Percentiles rank a stretch among this genome's conserved stretches.
Evolutionary conservation across 768 basidiomycete genomes (phyloP).

Genomic region (Steccherinum ochraceum): DNA sequence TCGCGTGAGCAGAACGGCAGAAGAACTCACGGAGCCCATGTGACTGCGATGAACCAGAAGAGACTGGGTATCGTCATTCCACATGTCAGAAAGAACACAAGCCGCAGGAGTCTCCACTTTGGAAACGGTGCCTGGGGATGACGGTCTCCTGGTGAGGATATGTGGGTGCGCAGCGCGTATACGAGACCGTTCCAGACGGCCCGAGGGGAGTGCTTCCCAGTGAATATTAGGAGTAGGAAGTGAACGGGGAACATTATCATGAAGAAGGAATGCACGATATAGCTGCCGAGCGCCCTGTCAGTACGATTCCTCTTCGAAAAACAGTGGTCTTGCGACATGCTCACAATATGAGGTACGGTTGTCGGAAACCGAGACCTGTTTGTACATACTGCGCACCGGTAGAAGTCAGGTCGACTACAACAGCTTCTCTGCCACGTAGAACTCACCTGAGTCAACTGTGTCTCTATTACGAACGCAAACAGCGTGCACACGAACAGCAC

Average conservation of each 20-base stretch:
- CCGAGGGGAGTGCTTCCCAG: conserved; percentile 39
- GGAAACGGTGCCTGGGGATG: conserved; percentile 16
- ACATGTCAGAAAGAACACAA: conserved; percentile 34
- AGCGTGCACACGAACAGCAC: conserved; percentile 54
- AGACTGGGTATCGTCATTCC: conserved; percentile 60
- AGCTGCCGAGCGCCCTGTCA: too few relatives aligned
- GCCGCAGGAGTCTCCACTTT: conserved; percentile 27
- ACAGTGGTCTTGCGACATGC: conserved; percentile 26
- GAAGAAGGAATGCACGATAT: conserved; percentile 82
- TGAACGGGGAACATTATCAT: conserved; percentile 78
- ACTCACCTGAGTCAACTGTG: conserved; percentile 65
- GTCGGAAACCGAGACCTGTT: conserved; percentile 65
- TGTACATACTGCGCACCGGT: conserved; percentile 63
- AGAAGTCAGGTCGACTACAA: conserved; percentile 3
- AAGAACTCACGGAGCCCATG: conserved; percentile 60
- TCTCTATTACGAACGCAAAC: conserved; percentile 71
- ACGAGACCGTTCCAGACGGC: conserved; percentile 47
- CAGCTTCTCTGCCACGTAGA: neutral
- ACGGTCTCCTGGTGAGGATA: conserved; percentile 6
- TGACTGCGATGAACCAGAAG: conserved; percentile 71
- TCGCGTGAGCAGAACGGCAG: neutral
- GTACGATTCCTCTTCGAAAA: too few relatives aligned
- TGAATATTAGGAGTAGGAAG: conserved; percentile 53
- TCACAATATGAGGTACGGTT: conserved; percentile 87
- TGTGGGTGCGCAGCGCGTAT: conserved; percentile 36